phyloP scores from a whole-genome alignment of 768 basidiomycete species.

The Neoboletus brunneissimus region DNA sequence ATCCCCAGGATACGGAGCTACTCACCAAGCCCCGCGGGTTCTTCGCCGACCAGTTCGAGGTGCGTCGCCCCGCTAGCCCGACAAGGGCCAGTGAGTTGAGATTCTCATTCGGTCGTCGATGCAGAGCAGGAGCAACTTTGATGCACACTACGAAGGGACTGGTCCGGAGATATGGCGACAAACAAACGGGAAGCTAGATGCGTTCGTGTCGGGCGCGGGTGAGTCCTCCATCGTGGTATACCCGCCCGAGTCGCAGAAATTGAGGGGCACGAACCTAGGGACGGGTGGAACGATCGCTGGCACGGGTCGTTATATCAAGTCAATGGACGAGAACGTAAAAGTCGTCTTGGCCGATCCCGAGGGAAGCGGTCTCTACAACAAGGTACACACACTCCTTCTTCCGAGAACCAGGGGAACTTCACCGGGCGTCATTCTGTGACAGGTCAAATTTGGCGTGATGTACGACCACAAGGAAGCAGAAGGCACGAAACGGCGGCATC shows the following conservation, averaged over 20 bases:
- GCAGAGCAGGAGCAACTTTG: conserved; percentile 81
- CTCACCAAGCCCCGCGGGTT: conserved; percentile 67
- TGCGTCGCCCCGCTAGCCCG: conserved; percentile 12
- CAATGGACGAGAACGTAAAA: conserved; percentile 58
- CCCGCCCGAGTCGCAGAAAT: not conserved
- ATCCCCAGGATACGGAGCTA: conserved; percentile 42
- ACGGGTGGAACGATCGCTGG: conserved; percentile 96
- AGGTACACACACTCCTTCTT: conserved; percentile 42
- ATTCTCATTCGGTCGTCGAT: not conserved
- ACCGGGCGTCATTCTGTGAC: not conserved
- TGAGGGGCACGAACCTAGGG: conserved; percentile 42
- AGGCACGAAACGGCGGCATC: conserved; percentile 88
- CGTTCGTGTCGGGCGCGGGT: conserved; percentile 92
- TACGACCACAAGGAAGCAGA: conserved; percentile 90
- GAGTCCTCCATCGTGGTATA: conserved; percentile 5
- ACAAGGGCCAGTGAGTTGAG: no score
- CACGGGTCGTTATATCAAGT: conserved; percentile 75
- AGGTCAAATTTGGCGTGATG: conserved; percentile 94
- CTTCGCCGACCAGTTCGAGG: conserved; percentile 97
- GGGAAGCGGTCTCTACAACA: conserved; percentile 94
- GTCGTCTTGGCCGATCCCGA: conserved; percentile 88
- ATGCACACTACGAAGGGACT: conserved; percentile 85
- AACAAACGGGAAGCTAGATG: conserved; percentile 75
- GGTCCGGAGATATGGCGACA: conserved; percentile 96
- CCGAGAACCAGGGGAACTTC: not conserved